Conservation (phyloP, 441 rosid species). For the Aleurites moluccanus region DNA sequence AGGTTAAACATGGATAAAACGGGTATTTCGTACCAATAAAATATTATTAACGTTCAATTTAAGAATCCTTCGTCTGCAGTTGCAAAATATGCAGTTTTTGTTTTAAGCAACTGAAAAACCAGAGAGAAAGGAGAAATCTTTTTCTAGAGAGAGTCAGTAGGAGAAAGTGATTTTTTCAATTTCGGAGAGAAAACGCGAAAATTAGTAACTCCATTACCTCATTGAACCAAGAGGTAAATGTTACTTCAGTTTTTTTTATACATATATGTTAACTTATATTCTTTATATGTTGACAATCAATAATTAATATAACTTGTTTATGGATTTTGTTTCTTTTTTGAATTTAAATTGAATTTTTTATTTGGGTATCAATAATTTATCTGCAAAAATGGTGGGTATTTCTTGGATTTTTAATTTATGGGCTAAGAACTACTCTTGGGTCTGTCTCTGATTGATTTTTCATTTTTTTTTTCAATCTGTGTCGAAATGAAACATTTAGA, state of each 20-base stretch:
- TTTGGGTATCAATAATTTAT: neutral
- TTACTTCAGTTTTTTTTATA: neutral
- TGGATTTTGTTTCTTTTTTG: neutral
- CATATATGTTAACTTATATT: neutral
- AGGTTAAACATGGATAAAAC: slow-evolving; percentile 9
- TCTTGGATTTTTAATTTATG: neutral
- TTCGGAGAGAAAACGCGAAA: neutral
- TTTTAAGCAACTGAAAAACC: slow-evolving; percentile 18
- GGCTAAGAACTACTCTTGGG: neutral
- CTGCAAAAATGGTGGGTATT: neutral
- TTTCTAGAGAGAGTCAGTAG: neutral
- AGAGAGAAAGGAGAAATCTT: neutral
- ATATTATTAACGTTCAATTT: slow-evolving; percentile 8
- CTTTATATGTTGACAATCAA: neutral
- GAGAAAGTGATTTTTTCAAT: neutral
- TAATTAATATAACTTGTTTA: too few species aligned
- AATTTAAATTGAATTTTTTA: neutral
- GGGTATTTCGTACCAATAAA: slow-evolving; percentile 8
- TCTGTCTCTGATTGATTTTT: slow-evolving; percentile 11
- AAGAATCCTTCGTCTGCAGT: neutral
- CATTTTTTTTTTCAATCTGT: neutral
- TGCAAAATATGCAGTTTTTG: neutral
- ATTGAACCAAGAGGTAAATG: slow-evolving; percentile 22
- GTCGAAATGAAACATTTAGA: neutral
- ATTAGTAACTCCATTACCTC: neutral